Conservation (phyloP, 1,284 basidiomycete species). For the Ganoderma sinense region DNA sequence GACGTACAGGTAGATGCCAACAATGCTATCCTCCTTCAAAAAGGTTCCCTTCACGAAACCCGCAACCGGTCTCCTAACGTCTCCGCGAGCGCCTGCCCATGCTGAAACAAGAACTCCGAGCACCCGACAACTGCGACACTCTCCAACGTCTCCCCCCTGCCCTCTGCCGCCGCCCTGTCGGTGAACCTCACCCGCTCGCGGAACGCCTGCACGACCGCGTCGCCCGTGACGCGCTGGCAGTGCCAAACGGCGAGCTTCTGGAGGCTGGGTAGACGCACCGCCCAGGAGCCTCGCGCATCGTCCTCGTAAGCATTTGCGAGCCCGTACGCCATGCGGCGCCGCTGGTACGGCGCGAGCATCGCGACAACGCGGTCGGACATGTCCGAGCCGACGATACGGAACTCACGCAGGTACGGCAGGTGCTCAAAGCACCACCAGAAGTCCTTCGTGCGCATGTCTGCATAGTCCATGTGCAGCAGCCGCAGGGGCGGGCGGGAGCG, state of each 20-base stretch:
- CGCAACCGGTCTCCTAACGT: slow-evolving; percentile 44
- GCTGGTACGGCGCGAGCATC: slow-evolving; percentile 55
- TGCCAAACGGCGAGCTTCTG: slow-evolving; percentile 59
- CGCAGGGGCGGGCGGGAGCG: slow-evolving; percentile 66
- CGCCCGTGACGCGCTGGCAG: slow-evolving; percentile 69
- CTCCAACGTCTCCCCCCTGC: slow-evolving; percentile 43
- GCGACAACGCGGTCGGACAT: slow-evolving; percentile 76
- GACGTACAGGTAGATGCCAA: not conserved
- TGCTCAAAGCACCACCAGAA: slow-evolving; percentile 71
- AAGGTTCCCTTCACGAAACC: not conserved
- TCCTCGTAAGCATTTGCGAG: slow-evolving; percentile 14
- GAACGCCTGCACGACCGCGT: slow-evolving; percentile 60
- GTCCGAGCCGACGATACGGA: slow-evolving; percentile 77
- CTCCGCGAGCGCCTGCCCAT: slow-evolving; percentile 48
- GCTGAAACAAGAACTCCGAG: slow-evolving; percentile 49
- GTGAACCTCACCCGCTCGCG: slow-evolving; percentile 56
- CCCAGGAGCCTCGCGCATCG: slow-evolving; percentile 27
- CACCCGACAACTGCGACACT: slow-evolving; percentile 58
- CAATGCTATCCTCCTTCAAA: not conserved
- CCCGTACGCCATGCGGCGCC: slow-evolving; percentile 21
- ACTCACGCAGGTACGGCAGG: slow-evolving; percentile 59
- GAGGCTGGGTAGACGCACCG: slow-evolving; percentile 61
- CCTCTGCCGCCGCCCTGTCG: slow-evolving; percentile 42
- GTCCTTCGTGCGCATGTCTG: slow-evolving; percentile 82
- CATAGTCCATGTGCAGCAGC: slow-evolving; percentile 77